Evolutionary conservation across 257 asterid species (phyloP).

Genomic region (Solanum okadae): DNA sequence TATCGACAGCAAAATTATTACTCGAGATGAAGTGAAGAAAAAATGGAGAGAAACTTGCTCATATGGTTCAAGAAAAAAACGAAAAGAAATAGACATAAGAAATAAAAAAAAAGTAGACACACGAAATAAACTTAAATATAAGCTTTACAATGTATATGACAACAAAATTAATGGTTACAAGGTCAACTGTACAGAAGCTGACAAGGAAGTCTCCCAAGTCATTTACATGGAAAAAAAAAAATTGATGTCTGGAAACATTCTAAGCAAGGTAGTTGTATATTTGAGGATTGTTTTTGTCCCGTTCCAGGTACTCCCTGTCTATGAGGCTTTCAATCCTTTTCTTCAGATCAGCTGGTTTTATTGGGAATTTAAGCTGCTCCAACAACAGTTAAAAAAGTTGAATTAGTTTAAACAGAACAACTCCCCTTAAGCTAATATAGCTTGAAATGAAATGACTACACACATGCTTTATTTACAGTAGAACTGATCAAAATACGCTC

Average conservation of each 20-base stretch:
- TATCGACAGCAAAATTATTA: neutral
- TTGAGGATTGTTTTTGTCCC: constrained; percentile 91
- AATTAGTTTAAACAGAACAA: neutral
- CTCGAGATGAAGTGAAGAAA: neutral
- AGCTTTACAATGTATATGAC: constrained; percentile 22
- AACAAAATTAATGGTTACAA: constrained; percentile 15
- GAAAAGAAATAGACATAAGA: neutral
- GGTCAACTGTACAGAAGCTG: constrained; percentile 54
- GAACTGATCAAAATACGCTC: neutral
- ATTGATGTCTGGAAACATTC: constrained; percentile 8
- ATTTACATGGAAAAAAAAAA: constrained; percentile 17
- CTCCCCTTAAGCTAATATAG: neutral
- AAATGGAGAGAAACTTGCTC: neutral
- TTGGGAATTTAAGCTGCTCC: constrained; percentile 89
- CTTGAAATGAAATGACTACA: neutral
- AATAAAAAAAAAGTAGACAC: neutral
- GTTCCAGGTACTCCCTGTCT: constrained; percentile 88
- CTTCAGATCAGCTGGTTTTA: constrained; percentile 97
- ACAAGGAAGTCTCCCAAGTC: constrained; percentile 26
- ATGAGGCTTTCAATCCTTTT: constrained; percentile 94
- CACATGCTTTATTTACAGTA: neutral
- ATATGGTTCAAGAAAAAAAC: neutral
- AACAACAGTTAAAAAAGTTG: neutral
- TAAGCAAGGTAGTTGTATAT: constrained; percentile 90
- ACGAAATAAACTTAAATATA: neutral